These are phyloP conservation scores for Hymenoscyphus fructigenus DNA, from an alignment of 2,329 filamentous ascomycete species.

Conservation along the genomic window DNA sequence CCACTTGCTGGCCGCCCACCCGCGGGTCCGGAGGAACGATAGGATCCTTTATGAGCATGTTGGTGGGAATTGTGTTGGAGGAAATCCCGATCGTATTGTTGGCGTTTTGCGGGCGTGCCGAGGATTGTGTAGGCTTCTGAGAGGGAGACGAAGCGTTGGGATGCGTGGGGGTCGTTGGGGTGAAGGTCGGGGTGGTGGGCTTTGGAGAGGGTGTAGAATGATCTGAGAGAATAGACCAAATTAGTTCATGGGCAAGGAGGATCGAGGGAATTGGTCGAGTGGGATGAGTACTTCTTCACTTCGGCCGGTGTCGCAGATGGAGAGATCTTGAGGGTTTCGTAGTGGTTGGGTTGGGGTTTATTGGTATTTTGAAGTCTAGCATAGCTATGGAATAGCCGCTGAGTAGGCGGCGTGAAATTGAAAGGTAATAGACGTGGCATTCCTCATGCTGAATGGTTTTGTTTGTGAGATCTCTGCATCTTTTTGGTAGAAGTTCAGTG, in stretches of 20 bases:
- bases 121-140: conserved; percentile 82
- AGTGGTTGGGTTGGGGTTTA: conserved; percentile 59
- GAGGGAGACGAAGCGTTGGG: conserved; percentile 76
- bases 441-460: conserved; percentile 52
- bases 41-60: conserved; percentile 44
- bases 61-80: conserved; percentile 36
- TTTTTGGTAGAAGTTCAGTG: neutral
- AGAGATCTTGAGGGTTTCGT: conserved; percentile 75
- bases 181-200: conserved; percentile 91
- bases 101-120: conserved; percentile 69
- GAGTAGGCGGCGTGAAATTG: conserved; percentile 21
- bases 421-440: conserved; percentile 50
- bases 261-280: neutral
- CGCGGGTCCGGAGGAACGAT: conserved; percentile 59
- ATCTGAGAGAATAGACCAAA: conserved; percentile 49
- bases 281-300: conserved; percentile 71
- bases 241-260: conserved; percentile 12
- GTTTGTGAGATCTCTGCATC: conserved; percentile 18
- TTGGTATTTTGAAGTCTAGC: conserved; percentile 30
- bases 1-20: conserved; percentile 79
- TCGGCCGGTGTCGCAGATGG: conserved; percentile 68
- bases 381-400: conserved; percentile 47
- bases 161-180: conserved; percentile 68
- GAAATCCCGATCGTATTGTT: conserved; percentile 75
- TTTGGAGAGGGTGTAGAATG: conserved; percentile 91